Conservation (phyloP, 352 stramenopile genomes). For the Phytophthora meadii region DNA sequence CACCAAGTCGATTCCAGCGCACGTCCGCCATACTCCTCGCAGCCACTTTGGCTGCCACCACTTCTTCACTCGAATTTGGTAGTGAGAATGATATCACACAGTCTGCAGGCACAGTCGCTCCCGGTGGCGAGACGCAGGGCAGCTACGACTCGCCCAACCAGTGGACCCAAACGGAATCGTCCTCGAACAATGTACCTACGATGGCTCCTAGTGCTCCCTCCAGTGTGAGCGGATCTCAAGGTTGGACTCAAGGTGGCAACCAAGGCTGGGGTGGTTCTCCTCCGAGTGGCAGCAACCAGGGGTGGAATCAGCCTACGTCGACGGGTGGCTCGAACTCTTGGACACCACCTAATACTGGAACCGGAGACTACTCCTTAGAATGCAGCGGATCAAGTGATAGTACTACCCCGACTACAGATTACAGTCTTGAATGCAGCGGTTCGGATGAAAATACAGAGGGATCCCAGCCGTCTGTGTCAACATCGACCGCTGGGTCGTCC, state of each 20-base stretch:
- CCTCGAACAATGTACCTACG: slow-evolving; percentile 24
- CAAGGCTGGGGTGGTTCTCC: no score
- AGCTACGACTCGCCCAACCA: slow-evolving; percentile 14
- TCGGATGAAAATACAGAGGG: slow-evolving; percentile 10
- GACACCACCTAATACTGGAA: background rate
- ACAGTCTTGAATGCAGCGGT: slow-evolving; percentile 24
- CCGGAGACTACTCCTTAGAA: slow-evolving; percentile 7
- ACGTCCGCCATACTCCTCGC: slow-evolving; percentile 20
- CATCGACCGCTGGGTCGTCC: slow-evolving; percentile 6
- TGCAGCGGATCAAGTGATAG: slow-evolving; percentile 21
- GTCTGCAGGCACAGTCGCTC: slow-evolving; percentile 15
- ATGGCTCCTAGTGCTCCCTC: slow-evolving; percentile 8
- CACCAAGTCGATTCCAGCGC: slow-evolving; percentile 19
- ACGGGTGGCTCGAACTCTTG: no score
- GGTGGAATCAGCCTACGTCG: no score
- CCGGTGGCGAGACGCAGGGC: slow-evolving; percentile 5
- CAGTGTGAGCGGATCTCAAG: slow-evolving; percentile 12
- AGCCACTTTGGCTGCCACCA: slow-evolving; percentile 11
- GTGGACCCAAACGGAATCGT: slow-evolving; percentile 21
- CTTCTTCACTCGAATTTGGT: slow-evolving; percentile 21
- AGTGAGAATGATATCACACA: slow-evolving; percentile 24
- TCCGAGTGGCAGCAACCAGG: no score
- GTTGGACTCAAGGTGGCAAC: slow-evolving; percentile 3
- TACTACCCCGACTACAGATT: background rate
- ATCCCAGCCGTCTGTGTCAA: slow-evolving; percentile 5